A percentile compares a stretch with the other conserved stretches of the same genome.
Conservation (phyloP, 768 basidiomycete genomes). For the Suillus subaureus region DNA sequence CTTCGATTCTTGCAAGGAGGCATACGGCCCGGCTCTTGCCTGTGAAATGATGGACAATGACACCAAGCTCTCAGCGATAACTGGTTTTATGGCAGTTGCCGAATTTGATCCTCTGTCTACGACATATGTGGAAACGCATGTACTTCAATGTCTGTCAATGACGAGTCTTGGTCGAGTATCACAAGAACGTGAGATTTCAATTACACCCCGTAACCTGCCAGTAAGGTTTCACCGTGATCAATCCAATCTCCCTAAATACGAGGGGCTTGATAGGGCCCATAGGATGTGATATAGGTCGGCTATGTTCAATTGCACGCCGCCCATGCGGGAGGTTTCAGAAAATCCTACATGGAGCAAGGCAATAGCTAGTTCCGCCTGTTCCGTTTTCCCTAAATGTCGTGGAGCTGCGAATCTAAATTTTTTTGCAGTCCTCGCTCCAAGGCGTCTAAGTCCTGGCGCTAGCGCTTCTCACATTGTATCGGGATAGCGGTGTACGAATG, state of each 20-base stretch:
- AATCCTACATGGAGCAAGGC: background rate
- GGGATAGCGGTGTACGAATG: background rate
- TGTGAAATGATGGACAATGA: background rate
- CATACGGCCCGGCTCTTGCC: background rate
- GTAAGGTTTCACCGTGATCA: background rate
- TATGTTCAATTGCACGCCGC: too few species aligned
- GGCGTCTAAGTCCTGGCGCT: background rate
- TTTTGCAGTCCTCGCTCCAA: background rate
- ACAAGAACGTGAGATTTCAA: background rate
- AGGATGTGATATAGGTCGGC: background rate
- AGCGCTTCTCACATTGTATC: background rate
- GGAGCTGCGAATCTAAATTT: background rate
- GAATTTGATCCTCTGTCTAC: background rate
- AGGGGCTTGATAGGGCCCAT: background rate
- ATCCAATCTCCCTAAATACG: background rate
- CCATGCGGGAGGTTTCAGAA: background rate
- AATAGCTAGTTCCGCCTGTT: background rate
- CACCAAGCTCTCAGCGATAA: constrained; percentile 2
- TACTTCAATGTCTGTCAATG: background rate
- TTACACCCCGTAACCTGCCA: background rate
- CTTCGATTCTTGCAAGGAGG: constrained; percentile 3
- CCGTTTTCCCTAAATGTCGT: background rate
- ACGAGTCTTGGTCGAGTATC: background rate
- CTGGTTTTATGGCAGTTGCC: background rate
- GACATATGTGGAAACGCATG: background rate